Conservation (phyloP, 2,329 filamentous ascomycete species). For the Xylaria sp. region DNA sequence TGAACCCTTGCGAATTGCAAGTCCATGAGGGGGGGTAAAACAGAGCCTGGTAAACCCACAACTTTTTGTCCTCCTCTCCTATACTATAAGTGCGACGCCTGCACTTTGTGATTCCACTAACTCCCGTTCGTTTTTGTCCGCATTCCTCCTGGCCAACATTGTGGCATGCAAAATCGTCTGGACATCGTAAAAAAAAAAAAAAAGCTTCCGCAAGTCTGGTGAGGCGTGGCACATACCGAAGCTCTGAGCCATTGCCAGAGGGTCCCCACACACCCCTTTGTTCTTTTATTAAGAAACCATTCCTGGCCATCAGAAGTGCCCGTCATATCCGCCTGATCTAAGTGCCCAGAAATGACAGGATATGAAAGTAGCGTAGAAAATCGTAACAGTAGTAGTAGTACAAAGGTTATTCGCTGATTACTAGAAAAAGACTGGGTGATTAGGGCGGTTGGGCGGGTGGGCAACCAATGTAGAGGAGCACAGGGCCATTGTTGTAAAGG, state of each 20-base stretch:
- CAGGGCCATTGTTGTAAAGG: slow-evolving; percentile 31
- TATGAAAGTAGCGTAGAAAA: slow-evolving; percentile 37
- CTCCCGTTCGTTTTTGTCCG: slow-evolving; percentile 43
- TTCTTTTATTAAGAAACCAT: slow-evolving; percentile 41
- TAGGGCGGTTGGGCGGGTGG: slow-evolving; percentile 7
- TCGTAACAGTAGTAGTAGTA: slow-evolving; percentile 45
- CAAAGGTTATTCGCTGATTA: slow-evolving; percentile 38
- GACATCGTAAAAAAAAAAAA: slow-evolving; percentile 30
- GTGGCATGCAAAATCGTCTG: slow-evolving; percentile 27
- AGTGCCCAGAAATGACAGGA: slow-evolving; percentile 33
- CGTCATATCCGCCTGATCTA: slow-evolving; percentile 36
- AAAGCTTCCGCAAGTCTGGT: slow-evolving; percentile 27
- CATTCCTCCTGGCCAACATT: slow-evolving; percentile 36
- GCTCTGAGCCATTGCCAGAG: slow-evolving; percentile 28
- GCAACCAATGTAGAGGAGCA: slow-evolving; percentile 1
- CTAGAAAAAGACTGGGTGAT: slow-evolving; percentile 12
- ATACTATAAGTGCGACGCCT: slow-evolving; percentile 32
- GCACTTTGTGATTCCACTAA: slow-evolving; percentile 33
- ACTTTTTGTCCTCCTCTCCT: slow-evolving; percentile 26
- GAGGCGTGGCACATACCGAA: slow-evolving; percentile 32
- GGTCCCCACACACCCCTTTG: slow-evolving; percentile 22
- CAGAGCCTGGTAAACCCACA: slow-evolving; percentile 20
- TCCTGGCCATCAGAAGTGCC: slow-evolving; percentile 34
- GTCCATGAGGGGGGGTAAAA: not conserved
- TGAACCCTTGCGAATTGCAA: slow-evolving; percentile 9